Conservation (phyloP, 305 asterid species). For the Stenogyne calaminthoides region DNA sequence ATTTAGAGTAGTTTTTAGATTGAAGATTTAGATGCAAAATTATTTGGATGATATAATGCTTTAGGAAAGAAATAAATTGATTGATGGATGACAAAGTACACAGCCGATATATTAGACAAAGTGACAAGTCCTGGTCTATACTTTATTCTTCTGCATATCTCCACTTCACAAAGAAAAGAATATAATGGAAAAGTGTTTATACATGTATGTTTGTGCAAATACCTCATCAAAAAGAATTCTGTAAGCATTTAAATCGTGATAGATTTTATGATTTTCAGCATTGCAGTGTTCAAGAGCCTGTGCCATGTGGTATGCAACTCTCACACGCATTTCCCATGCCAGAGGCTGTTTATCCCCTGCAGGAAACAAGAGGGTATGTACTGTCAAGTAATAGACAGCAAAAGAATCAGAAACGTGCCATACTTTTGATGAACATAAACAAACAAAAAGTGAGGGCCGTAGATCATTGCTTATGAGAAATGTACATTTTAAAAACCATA, state of each 20-base stretch:
- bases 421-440: slow-evolving; percentile 15
- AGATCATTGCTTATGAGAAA: background rate
- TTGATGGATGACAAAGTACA: background rate
- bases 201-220: slow-evolving; percentile 5
- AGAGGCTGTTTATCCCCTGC: slow-evolving; percentile 63
- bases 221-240: slow-evolving; percentile 96
- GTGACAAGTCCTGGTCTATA: background rate
- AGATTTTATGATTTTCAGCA: slow-evolving; percentile 71
- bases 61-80: background rate
- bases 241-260: slow-evolving; percentile 94
- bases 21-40: no score
- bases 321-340: slow-evolving; percentile 64
- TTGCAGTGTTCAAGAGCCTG: slow-evolving; percentile 90
- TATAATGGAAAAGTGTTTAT: background rate
- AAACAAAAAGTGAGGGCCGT: background rate
- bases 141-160: background rate
- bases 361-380: background rate
- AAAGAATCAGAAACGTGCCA: background rate
- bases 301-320: slow-evolving; percentile 65
- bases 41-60: background rate
- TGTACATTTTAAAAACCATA: slow-evolving; percentile 39
- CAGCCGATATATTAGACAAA: background rate
- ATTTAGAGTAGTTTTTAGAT: background rate
- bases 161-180: background rate
- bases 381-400: background rate